Base-by-base conservation (phyloP, 257 asterid genomes). In the Solanum pennellii region DNA sequence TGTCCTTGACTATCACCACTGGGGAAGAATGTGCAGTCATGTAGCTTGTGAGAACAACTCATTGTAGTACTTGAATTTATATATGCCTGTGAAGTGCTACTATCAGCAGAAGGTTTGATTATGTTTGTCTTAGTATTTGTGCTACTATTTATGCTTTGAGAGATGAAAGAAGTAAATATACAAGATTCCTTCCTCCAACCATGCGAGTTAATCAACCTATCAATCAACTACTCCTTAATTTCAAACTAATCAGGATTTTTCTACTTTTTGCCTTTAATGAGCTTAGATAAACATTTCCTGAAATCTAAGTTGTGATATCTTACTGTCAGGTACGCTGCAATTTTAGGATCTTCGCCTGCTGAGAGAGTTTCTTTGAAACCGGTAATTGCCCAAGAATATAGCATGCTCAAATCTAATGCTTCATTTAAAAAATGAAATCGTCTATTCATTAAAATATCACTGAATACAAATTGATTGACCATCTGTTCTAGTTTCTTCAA, bases 291-390 rank as follows among this genome's bases (percentile, higher is more conserved):
- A 52, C 62, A 52, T 56, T 56, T 56, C 62, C 11, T 0, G n/a
- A 56, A 56, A 18, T 23, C 62, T 18, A 56, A 56, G 62, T 56
- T 0, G n/a, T 56, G 62, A 56, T 56, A 56, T 56, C 62, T 56
- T 56, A 56, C 62, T 60, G 87, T 86, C 96, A 97, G 99, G 95
- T 94, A 97, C 89, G 93, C 99, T 16, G 98, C 99, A 86, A 96
- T 97, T 89, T 91, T 95, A 91, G 99, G 99, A 88, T 96, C 98
- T 88, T 96, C 99, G 66, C 86, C 89, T 65, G 95, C 91, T 47
- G 94, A 89, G n/a, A 94, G 92, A 92, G 91, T 93, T 39, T 90
- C 96, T 74, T 86, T 95, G 94, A 93, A 85, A 80, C 99, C 98
- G 79, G 99, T 97, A 97, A 92, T 91, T 65, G 76, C 93, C 88